A percentile compares a stretch with the other conserved stretches of the same genome.
Evolutionary conservation across 352 stramenopile genomes (phyloP).

Genomic region (Albugo laibachii): DNA sequence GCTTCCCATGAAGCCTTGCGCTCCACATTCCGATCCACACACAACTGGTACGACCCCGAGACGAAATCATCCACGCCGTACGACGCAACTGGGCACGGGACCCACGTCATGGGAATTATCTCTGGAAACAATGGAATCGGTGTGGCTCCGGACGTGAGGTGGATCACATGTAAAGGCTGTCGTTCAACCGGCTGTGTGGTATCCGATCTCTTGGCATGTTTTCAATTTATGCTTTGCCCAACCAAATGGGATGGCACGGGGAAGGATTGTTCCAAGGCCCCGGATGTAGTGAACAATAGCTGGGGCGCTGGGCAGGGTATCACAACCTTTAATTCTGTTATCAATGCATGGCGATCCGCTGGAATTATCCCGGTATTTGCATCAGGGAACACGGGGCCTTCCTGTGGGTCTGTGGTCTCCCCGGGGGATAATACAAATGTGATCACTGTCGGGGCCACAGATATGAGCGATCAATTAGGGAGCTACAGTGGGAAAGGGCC

Average conservation of each 20-base stretch:
- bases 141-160: constrained; percentile 21
- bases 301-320: constrained; percentile 18
- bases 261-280: constrained; percentile 20
- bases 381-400: constrained; percentile 19
- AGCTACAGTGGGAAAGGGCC: constrained; percentile 23
- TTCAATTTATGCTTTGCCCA: constrained; percentile 36
- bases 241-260: constrained; percentile 28
- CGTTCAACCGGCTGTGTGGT: constrained; percentile 1
- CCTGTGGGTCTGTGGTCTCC: constrained; percentile 13
- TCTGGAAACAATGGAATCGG: constrained; percentile 16
- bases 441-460: constrained; percentile 18
- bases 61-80: constrained; percentile 13
- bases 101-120: constrained; percentile 30
- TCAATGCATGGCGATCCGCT: constrained; percentile 23
- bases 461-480: constrained; percentile 13
- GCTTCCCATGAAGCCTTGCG: constrained; percentile 15
- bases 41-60: constrained; percentile 25
- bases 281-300: constrained; percentile 36
- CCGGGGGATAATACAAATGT: constrained; percentile 17
- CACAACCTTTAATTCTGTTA: constrained; percentile 13
- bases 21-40: constrained; percentile 13
- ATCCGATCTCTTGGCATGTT: constrained; percentile 17
- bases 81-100: constrained; percentile 25
- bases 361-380: constrained; percentile 35
- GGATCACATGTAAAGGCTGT: constrained; percentile 33